These are phyloP conservation scores for Colletotrichum spaethianum DNA, from an alignment of 2,329 filamentous ascomycete genomes.

Conservation along the genomic window DNA sequence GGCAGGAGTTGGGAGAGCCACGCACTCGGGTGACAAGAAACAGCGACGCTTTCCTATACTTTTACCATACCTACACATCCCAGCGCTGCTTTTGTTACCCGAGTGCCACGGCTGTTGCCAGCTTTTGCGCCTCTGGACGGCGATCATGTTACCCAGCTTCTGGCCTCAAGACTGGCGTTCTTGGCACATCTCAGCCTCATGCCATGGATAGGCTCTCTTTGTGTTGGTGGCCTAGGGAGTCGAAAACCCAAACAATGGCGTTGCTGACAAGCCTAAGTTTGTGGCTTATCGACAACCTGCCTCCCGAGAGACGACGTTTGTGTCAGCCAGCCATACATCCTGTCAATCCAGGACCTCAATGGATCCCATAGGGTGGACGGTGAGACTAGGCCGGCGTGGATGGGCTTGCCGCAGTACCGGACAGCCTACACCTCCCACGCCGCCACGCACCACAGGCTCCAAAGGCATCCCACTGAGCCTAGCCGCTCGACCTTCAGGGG, in stretches of 20 bases:
- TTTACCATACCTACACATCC: no score
- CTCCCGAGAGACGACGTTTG: neutral
- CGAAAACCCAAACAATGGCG: neutral
- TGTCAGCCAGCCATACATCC: conserved; percentile 21
- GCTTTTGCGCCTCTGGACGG: neutral
- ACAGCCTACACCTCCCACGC: conserved; percentile 13
- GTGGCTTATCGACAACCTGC: neutral
- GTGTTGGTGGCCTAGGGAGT: neutral
- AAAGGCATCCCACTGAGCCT: neutral
- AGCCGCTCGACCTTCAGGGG: conserved; percentile 1
- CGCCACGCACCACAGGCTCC: conserved; percentile 7
- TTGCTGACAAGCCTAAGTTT: neutral
- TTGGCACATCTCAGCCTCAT: conserved; percentile 1
- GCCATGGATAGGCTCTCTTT: neutral
- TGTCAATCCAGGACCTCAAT: neutral
- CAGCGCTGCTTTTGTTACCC: no score
- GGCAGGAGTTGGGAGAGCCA: neutral
- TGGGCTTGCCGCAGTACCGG: conserved; percentile 12
- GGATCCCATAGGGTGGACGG: neutral
- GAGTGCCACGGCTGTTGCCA: neutral
- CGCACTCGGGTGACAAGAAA: no score
- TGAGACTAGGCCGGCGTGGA: conserved; percentile 10
- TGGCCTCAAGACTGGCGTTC: neutral
- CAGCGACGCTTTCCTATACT: no score
- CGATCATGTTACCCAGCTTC: neutral